Evolutionary conservation across 768 basidiomycete genomes (phyloP).

Genomic region (Pisolithus tinctorius): DNA sequence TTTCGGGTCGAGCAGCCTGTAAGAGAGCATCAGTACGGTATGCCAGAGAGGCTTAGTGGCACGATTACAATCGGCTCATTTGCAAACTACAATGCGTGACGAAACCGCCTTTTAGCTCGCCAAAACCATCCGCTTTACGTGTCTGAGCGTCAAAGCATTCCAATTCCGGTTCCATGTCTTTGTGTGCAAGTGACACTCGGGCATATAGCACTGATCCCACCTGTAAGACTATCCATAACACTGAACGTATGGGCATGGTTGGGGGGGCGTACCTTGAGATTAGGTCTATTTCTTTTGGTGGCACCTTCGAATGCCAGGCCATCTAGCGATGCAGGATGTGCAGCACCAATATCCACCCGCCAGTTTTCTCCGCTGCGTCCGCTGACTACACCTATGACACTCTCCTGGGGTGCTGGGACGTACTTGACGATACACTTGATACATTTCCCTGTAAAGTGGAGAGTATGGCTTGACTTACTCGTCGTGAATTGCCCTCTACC

Average conservation of each 20-base stretch:
- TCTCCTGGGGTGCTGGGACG: slow-evolving; percentile 83
- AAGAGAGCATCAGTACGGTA: slow-evolving; percentile 2
- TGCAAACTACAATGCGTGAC: slow-evolving; percentile 74
- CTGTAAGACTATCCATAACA: slow-evolving; percentile 34
- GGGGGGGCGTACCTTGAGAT: slow-evolving; percentile 62
- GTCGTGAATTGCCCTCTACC: slow-evolving; percentile 80
- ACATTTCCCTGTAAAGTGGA: neutral
- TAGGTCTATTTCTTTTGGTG: slow-evolving; percentile 89
- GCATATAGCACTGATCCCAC: slow-evolving; percentile 90
- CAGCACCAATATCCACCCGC: slow-evolving; percentile 89
- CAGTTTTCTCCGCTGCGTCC: slow-evolving; percentile 84
- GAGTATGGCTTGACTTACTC: slow-evolving; percentile 46
- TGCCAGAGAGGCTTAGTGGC: neutral
- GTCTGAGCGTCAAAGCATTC: slow-evolving; percentile 95
- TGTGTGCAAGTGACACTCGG: slow-evolving; percentile 86
- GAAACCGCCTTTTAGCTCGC: slow-evolving; percentile 88
- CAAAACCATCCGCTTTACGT: slow-evolving; percentile 87
- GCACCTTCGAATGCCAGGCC: slow-evolving; percentile 94
- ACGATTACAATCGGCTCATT: slow-evolving; percentile 76
- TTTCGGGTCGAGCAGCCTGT: slow-evolving; percentile 70
- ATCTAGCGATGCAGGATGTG: slow-evolving; percentile 81
- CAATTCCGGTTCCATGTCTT: slow-evolving; percentile 97
- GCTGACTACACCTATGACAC: slow-evolving; percentile 77
- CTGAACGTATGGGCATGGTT: neutral
- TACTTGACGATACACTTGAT: slow-evolving; percentile 48